Percentiles rank a stretch among this genome's conserved stretches.
phyloP scores from a whole-genome alignment of 1,284 basidiomycete species.

The Psilocybe mexicana region DNA sequence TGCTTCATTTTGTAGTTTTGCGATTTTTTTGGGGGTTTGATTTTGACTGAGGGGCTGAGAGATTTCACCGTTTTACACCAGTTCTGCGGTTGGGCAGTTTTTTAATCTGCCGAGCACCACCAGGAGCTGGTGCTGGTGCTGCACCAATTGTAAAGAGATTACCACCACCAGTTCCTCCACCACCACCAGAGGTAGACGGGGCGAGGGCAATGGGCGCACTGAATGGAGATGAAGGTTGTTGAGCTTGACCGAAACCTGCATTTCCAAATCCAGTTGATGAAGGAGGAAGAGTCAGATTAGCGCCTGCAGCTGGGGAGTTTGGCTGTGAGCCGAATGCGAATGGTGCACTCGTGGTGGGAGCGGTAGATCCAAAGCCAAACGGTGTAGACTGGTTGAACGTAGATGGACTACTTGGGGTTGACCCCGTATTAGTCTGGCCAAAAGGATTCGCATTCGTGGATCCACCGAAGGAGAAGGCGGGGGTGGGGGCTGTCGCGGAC shows the following conservation, averaged over 20 bases:
- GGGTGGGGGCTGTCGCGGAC: constrained; percentile 33
- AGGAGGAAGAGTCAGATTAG: constrained; percentile 36
- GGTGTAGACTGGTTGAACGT: constrained; percentile 44
- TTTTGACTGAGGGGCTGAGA: constrained; percentile 5
- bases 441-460: constrained; percentile 43
- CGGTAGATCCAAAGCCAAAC: constrained; percentile 41
- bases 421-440: constrained; percentile 39
- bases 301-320: constrained; percentile 53
- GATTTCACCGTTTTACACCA: constrained; percentile 37
- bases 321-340: constrained; percentile 55
- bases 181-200: constrained; percentile 34
- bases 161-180: constrained; percentile 34
- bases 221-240: constrained; percentile 41
- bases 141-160: constrained; percentile 61
- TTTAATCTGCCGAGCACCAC: constrained; percentile 48
- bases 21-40: constrained; percentile 9
- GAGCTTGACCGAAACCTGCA: constrained; percentile 36
- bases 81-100: constrained; percentile 50
- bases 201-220: constrained; percentile 36
- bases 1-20: constrained; percentile 7
- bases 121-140: constrained; percentile 38
- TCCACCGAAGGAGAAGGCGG: constrained; percentile 48
- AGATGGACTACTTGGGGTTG: constrained; percentile 59
- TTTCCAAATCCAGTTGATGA: constrained; percentile 41
- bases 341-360: constrained; percentile 24